Evolutionary conservation across 805 yeast species (phyloP), one percentile per base, ranked within the genome.

Genomic region (Maudiozyma serrabonitensis): DNA sequence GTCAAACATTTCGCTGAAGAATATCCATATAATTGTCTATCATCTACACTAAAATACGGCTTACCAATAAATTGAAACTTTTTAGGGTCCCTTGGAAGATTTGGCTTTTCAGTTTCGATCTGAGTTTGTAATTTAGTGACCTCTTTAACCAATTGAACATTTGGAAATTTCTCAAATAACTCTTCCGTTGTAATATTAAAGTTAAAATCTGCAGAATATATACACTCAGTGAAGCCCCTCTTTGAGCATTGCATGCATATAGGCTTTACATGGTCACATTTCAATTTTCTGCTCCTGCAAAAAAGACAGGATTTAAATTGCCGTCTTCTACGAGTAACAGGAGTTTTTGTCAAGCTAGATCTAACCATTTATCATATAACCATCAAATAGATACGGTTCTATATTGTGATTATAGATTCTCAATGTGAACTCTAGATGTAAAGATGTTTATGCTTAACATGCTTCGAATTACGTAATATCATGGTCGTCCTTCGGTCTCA

Each of bases 191-290:
- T 19, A 8, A 39, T 39, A 11, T 19, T 11, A 13, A 8, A 21
- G 15, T 19, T 19, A 19, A 39, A 39, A 19, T 16, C 21, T 5
- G 49, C 52, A 5, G 49, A 19, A 46, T 64, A 64, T 2, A 49
- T 37, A 49, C 66, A 62, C 3, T 43, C 49, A 0, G 46, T 23
- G 9, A 57, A 48, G 1, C 45, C 48, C 42, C 63, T 57, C 13
- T 58, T 50, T 11, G 42, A 18, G 42, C 67, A 63, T 12, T 60
- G 54, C 12, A 60, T 53, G 26, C 67, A 64, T 18, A 56, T 49
- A 3, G 68, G 67, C 41, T 50, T 54, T 23, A 34, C 43, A 41
- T 60, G 62, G 46, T 62, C 63, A 52, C 68, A 63, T 46, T 60
- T 60, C 26, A 63, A 46, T 47, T 64, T 62, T 23, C 67, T 54